These are phyloP conservation scores for Fraxinus floribunda DNA, from an alignment of 305 asterid species.

Conservation along the genomic window DNA sequence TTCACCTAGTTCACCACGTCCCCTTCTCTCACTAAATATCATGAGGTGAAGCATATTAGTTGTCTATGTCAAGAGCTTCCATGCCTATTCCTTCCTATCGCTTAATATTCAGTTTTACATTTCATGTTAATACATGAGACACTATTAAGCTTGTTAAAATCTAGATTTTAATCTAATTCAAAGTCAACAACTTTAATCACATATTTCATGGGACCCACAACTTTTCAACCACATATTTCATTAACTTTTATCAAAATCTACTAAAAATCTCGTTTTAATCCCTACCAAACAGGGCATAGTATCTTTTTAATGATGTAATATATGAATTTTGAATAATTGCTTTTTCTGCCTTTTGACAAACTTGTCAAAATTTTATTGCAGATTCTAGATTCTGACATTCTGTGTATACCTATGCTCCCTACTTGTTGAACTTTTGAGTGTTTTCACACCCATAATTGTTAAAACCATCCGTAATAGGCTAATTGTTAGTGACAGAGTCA, in stretches of 20 bases:
- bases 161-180: neutral
- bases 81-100: neutral
- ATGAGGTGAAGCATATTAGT: neutral
- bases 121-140: neutral
- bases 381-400: neutral
- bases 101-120: neutral
- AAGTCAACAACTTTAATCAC: neutral
- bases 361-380: neutral
- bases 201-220: neutral
- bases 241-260: neutral
- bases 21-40: neutral
- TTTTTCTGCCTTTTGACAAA: neutral
- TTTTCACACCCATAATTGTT: neutral
- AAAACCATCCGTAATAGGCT: neutral
- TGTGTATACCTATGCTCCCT: neutral
- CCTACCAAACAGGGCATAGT: neutral
- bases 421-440: neutral
- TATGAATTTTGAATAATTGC: neutral
- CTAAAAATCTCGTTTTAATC: neutral
- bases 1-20: neutral
- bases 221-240: neutral
- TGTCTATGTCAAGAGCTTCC: neutral
- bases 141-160: neutral
- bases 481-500: constrained; percentile 1
- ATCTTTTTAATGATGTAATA: neutral